A percentile compares a stretch with the other conserved stretches of the same genome.
Conservation (phyloP, 2,329 filamentous ascomycete genomes). For the Cladosporium sphaerospermum region DNA sequence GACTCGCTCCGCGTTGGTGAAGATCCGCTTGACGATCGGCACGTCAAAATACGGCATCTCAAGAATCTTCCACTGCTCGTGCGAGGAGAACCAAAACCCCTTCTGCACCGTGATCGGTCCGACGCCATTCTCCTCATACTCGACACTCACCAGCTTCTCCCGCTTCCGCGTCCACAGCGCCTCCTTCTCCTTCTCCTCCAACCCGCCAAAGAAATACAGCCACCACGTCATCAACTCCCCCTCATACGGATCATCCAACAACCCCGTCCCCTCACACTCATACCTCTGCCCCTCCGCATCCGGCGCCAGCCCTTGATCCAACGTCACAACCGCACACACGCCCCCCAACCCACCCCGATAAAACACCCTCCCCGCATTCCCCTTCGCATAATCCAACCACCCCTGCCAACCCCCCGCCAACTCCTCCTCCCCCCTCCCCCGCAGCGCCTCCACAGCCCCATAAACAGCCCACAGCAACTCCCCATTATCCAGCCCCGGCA, state of each 20-base stretch:
- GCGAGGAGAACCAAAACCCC: conserved; percentile 39
- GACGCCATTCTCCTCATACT: conserved; percentile 33
- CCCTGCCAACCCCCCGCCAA: conserved; percentile 34
- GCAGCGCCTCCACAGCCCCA: conserved; percentile 33
- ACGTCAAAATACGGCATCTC: conserved; percentile 41
- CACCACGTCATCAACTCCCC: conserved; percentile 40
- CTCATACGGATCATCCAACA: conserved; percentile 40
- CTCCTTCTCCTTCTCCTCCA: conserved; percentile 31
- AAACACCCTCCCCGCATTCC: conserved; percentile 33
- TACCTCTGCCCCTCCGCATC: conserved; percentile 28
- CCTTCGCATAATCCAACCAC: conserved; percentile 38
- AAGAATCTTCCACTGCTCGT: conserved; percentile 40
- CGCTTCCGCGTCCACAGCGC: conserved; percentile 36
- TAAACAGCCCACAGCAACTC: conserved; percentile 42
- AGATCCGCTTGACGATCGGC: conserved; percentile 36
- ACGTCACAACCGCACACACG: conserved; percentile 37
- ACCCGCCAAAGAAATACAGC: conserved; percentile 34
- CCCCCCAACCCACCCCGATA: conserved; percentile 31
- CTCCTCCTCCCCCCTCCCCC: conserved; percentile 18
- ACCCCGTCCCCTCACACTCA: conserved; percentile 31
- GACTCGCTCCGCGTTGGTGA: conserved; percentile 36
- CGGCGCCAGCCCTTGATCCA: conserved; percentile 33
- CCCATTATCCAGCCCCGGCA: conserved; percentile 40
- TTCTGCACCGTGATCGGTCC: conserved; percentile 40
- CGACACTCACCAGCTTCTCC: conserved; percentile 32